A percentile compares a stretch with the other conserved stretches of the same genome.
Evolutionary conservation across 1,284 basidiomycete species (phyloP).

Genomic region (Somion occarium): DNA sequence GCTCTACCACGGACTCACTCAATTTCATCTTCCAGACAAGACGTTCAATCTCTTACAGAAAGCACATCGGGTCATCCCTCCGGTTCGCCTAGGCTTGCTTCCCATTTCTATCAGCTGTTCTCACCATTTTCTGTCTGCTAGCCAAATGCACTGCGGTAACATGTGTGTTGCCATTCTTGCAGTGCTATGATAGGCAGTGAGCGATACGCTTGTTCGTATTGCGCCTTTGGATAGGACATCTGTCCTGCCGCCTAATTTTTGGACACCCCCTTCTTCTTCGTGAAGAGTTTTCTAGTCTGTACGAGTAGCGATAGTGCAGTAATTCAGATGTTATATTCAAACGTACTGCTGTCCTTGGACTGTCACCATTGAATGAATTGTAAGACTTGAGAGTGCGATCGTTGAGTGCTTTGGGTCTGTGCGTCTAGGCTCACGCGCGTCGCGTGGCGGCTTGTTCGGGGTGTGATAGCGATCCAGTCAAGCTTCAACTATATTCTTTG

Average conservation of each 20-base stretch:
- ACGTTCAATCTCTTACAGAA: too few relatives aligned
- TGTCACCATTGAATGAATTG: background rate
- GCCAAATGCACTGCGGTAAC: too few relatives aligned
- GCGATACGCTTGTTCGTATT: background rate
- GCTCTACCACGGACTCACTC: too few relatives aligned
- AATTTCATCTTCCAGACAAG: too few relatives aligned
- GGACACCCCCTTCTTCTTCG: slow-evolving; percentile 22
- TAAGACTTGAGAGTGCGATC: slow-evolving; percentile 5
- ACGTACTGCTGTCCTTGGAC: background rate
- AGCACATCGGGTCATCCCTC: too few relatives aligned
- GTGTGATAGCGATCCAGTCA: background rate
- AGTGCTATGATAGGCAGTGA: too few relatives aligned
- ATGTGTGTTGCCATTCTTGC: too few relatives aligned
- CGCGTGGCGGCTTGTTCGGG: background rate
- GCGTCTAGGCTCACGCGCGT: background rate
- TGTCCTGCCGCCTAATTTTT: slow-evolving; percentile 22
- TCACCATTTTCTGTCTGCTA: too few relatives aligned
- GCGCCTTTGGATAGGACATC: background rate
- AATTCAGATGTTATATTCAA: too few relatives aligned
- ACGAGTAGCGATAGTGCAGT: too few relatives aligned
- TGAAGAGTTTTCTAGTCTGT: slow-evolving; percentile 19
- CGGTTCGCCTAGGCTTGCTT: too few relatives aligned
- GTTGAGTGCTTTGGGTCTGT: slow-evolving; percentile 2
- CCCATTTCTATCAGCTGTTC: too few relatives aligned
- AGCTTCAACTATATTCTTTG: background rate